Base-by-base conservation (phyloP, 1,284 basidiomycete species). In the Cerioporus squamosus region DNA sequence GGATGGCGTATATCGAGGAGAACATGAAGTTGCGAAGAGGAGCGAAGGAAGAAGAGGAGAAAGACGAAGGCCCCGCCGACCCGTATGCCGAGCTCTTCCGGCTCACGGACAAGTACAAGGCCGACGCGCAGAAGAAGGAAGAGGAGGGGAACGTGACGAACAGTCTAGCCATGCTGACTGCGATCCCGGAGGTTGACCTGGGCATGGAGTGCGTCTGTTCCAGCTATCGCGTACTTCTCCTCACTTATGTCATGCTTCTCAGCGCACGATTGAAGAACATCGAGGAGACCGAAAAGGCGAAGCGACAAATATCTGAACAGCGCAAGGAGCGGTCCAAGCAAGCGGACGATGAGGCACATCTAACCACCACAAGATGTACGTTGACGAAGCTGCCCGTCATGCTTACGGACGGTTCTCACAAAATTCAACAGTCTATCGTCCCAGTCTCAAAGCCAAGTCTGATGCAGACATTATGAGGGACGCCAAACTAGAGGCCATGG, bases 1-100 rank as follows among this genome's bases (percentile, higher is more conserved):
- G 95, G 96, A 95, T 98, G 93, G 93, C 90, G 2, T 98, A 97
- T 69, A 98, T 98, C 56, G 97, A 98, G 70, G 86, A 91, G 68
- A 97, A 98, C 72, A 82, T 99, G 69, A 88, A 85, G 68, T 84
- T 93, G 47, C 88, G 88, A n/a, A 83, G 86, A 63, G 84, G 82
- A 50, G 79, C 82, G 18, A 77, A 75, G 23, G 81, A 85, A 10
- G 78, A 75, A 10, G 68, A 81, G 17, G 77, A 80, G 26, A 69
- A 75, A 45, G 77, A 81, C 29, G 71, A 75, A 17, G 77, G 76
- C 4, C 80, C 83, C 6, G 67, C 75, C 18, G 90, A 94, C 64
- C 90, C 93, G 6, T 84, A 93, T 63, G 94, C 94, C 60, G 93
- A 91, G 49, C 81, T 98, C 18, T 93, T 91, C 75, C 81, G 83